Base-by-base conservation (phyloP, 1,284 basidiomycete species). In the Rugiboletus extremiorientalis region DNA sequence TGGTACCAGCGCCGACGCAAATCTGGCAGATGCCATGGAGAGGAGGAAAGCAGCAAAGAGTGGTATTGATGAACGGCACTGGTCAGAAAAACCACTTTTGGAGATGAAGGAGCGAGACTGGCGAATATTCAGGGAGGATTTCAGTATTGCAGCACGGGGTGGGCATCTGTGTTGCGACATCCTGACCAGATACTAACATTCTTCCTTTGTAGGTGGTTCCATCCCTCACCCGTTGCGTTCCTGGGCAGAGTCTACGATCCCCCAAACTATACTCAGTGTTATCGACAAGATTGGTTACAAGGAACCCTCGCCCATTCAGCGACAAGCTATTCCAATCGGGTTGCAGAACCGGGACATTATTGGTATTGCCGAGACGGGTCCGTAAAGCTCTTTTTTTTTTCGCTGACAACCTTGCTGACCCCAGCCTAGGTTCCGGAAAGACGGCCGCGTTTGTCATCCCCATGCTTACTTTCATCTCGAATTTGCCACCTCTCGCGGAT, bases 361-460 rank as follows among this genome's bases (percentile, higher is more conserved):
- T 68, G 97, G 96, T 65, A 94, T 99, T 55, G 97, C 96, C 58
- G 96, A 99, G 76, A 99, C 97, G 51, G 93, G 92, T 91, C 55
- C 49, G 80, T 68, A 55, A 38, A 40, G 46, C 6, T 44, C 33
- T 41, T 40, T 38, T 23, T 36, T 41, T 54, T 41, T 22, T 41
- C 15, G n/a, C 20, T 6, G 33, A 28, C 23, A n/a, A 28, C 49
- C 28, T 61, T 43, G 40, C 51, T 66, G 27, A 64, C 33, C 20
- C 36, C n/a, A 48, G 28, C 53, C 40, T 56, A 94, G 94, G 94
- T 80, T 98, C 96, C 65, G 96, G 96, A 71, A 99, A 99, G 80
- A 99, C 96, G 18, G 96, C 96, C n/a, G 94, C 96, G 4, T 99
- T 98, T 75, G 94, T 98, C 59, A 96, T 99, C 53, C 96, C 96